Evolutionary conservation across 345 rosid species (phyloP).

Genomic region (Gossypium ekmanianum): DNA sequence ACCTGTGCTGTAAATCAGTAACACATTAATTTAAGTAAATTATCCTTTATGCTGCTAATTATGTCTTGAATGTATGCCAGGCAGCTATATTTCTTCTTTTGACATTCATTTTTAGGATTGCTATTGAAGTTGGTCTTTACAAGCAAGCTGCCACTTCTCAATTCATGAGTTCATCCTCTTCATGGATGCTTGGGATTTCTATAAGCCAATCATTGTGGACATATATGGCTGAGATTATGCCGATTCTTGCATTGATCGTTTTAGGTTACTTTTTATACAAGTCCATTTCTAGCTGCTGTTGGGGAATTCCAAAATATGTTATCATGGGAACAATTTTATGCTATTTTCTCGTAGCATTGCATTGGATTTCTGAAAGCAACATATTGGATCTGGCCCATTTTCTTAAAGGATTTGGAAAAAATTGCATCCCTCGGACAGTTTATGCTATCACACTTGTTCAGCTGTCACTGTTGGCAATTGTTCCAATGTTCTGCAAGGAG

Average conservation of each 20-base stretch:
- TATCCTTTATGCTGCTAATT: constrained; percentile 21
- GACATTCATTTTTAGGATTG: constrained; percentile 57
- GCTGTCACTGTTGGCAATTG: constrained; percentile 44
- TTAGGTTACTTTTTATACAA: constrained; percentile 48
- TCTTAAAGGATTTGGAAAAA: constrained; percentile 40
- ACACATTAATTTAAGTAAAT: neutral
- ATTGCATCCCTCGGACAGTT: constrained; percentile 50
- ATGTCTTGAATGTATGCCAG: constrained; percentile 41
- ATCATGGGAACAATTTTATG: constrained; percentile 47
- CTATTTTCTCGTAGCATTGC: constrained; percentile 65
- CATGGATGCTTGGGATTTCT: constrained; percentile 68
- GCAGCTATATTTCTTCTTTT: constrained; percentile 59
- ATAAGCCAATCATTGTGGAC: constrained; percentile 49
- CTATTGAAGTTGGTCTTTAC: constrained; percentile 78
- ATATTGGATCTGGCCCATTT: constrained; percentile 30
- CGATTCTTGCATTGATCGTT: constrained; percentile 40
- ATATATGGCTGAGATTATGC: constrained; percentile 45
- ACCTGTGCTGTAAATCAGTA: neutral
- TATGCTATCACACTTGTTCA: constrained; percentile 57
- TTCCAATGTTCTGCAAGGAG: constrained; percentile 22
- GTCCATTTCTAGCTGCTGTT: constrained; percentile 24
- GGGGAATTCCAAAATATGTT: constrained; percentile 45
- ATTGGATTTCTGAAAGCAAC: constrained; percentile 66
- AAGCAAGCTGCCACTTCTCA: constrained; percentile 92
- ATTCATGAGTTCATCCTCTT: constrained; percentile 62